These are phyloP conservation scores for Carex parvula DNA, from an alignment of 176 grass and related monocot species.

Conservation along the genomic window DNA sequence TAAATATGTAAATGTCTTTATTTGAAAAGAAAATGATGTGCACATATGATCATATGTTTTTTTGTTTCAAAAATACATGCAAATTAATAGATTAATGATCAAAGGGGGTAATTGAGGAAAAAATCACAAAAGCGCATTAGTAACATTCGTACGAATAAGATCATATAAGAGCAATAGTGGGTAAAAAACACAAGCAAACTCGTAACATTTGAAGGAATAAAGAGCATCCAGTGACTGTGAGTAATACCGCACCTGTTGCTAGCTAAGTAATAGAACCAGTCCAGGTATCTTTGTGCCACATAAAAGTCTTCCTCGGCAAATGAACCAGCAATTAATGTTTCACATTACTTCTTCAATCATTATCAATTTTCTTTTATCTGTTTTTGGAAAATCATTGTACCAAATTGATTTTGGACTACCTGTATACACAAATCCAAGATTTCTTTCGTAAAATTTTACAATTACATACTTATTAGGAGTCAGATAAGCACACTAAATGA, in stretches of 20 bases:
- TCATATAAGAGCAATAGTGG: background rate
- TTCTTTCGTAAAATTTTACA: background rate
- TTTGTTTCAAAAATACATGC: background rate
- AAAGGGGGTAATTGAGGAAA: background rate
- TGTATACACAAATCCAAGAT: background rate
- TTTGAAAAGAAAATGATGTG: no score
- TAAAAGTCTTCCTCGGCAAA: background rate
- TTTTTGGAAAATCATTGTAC: background rate
- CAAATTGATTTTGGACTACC: background rate
- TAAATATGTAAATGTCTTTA: no score
- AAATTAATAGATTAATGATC: background rate
- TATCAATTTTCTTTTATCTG: background rate
- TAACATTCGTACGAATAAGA: background rate
- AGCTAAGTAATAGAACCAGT: background rate
- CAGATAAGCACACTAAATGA: slow-evolving; percentile 42
- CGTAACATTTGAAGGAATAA: background rate
- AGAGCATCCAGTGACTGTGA: background rate
- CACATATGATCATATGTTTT: background rate
- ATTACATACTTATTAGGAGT: background rate
- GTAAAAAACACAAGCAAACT: background rate
- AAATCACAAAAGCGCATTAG: background rate
- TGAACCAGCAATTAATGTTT: background rate
- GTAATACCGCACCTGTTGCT: background rate
- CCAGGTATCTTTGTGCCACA: background rate
- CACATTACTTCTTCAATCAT: background rate